Base-by-base conservation (phyloP, 2,329 filamentous ascomycete genomes). In the Teratosphaeria zuluensis region DNA sequence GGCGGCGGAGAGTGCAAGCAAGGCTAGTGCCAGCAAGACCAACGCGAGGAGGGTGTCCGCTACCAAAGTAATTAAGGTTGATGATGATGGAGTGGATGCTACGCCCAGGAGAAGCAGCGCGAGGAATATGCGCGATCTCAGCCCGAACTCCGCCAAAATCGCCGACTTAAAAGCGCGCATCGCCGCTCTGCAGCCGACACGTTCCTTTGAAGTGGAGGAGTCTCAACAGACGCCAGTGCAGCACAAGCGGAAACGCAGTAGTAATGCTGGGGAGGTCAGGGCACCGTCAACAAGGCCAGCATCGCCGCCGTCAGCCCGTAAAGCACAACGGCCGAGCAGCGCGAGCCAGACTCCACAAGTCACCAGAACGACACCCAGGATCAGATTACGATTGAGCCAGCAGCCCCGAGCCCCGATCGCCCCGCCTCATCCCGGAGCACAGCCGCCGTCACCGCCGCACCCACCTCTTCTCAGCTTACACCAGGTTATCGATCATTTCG, bases 371-470 rank as follows among this genome's bases (percentile, higher is more conserved):
- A 63, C 65, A 7, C 69, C 70, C 6, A 65, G 62, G 56, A 61
- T 72, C 56, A 69, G 66, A 56, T 63, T 73, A 21, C 66, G 66
- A 48, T 61, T 70, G 56, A 64, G 59, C 52, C 51, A 61, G 11
- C 31, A 7, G 11, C 33, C 61, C 5, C 61, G 65, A 54, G 59
- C 58, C 16, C 28, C 58, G 35, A 58, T 72, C 11, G 56, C 64
- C 14, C 65, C 67, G 32, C 69, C 66, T 14, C 70, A 72, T 63
- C 71, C 72, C 3, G 63, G 67, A 19, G 69, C 70, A 9, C 63
- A 66, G 19, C 60, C 63, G 19, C 62, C 64, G n/a, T 60, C 62
- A 16, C 66, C 69, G 30, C 55, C 62, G 19, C 60, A 62, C 16
- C 70, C 70, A 11, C 70, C 71, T 8, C 59, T 58, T 24, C 61